These are phyloP conservation scores for Chlorophyllum brunneum DNA, from an alignment of 768 basidiomycete species.

Conservation along the genomic window DNA sequence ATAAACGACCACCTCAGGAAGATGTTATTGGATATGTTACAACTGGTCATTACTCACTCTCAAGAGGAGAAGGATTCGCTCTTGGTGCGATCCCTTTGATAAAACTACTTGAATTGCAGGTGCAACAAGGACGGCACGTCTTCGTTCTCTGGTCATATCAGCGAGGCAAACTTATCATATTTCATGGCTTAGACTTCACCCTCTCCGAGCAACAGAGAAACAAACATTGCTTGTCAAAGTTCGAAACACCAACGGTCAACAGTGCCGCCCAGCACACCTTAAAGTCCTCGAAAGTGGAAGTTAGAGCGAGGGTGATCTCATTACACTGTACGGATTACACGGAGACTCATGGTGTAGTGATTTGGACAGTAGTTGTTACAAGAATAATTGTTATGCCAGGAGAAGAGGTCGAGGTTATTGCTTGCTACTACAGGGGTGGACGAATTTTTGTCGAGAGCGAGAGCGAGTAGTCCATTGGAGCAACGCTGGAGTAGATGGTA, in stretches of 20 bases:
- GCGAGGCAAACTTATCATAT: background rate
- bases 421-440: slow-evolving; percentile 5
- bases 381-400: background rate
- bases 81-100: slow-evolving; percentile 68
- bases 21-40: slow-evolving; percentile 79
- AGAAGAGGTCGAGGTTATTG: background rate
- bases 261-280: slow-evolving; percentile 46
- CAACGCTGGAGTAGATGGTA: background rate
- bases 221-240: slow-evolving; percentile 51
- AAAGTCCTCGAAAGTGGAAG: slow-evolving; percentile 20
- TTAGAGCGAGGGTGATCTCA: slow-evolving; percentile 1
- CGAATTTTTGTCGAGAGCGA: background rate
- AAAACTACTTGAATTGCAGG: slow-evolving; percentile 45
- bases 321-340: slow-evolving; percentile 12
- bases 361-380: slow-evolving; percentile 7
- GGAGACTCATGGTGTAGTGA: background rate
- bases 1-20: slow-evolving; percentile 34
- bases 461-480: slow-evolving; percentile 1
- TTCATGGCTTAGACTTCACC: slow-evolving; percentile 21
- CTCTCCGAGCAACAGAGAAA: slow-evolving; percentile 22
- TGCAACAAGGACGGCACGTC: slow-evolving; percentile 41
- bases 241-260: slow-evolving; percentile 54
- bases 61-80: slow-evolving; percentile 72
- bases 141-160: background rate
- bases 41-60: slow-evolving; percentile 78